A percentile compares a stretch with the other conserved stretches of the same genome.
Conservation (phyloP, 1,284 basidiomycete genomes). For the Inonotus hispidus region DNA sequence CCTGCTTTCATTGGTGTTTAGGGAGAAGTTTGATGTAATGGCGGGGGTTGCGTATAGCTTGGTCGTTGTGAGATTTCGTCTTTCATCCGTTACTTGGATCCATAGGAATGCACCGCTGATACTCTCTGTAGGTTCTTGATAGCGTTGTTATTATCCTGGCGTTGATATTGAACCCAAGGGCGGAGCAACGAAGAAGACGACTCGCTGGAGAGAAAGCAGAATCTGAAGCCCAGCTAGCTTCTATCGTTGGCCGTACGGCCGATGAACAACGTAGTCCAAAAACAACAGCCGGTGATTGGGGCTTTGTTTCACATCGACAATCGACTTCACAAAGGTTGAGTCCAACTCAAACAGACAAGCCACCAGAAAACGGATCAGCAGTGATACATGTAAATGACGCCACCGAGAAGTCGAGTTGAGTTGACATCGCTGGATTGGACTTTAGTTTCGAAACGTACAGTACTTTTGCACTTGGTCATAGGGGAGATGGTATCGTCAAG, state of each 20-base stretch:
- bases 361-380: too few species aligned
- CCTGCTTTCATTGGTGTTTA: slow-evolving; percentile 66
- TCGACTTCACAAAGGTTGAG: background rate
- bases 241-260: slow-evolving; percentile 20
- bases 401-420: too few species aligned
- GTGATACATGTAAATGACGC: too few species aligned
- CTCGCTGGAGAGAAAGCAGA: background rate
- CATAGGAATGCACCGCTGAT: background rate
- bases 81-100: background rate
- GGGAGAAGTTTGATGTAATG: slow-evolving; percentile 57
- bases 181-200: slow-evolving; percentile 28
- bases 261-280: background rate
- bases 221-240: background rate
- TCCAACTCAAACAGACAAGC: background rate
- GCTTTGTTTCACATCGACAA: background rate
- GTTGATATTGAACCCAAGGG: slow-evolving; percentile 55
- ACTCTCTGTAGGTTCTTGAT: slow-evolving; percentile 47
- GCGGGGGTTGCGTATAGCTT: slow-evolving; percentile 60
- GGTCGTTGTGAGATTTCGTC: slow-evolving; percentile 45
- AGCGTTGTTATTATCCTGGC: slow-evolving; percentile 52
- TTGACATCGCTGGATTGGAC: too few species aligned
- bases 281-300: background rate
- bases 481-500: background rate
- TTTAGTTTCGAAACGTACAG: too few species aligned
- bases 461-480: background rate